These are phyloP conservation scores for Trichodelitschia bisporula DNA, from an alignment of 495 filamentous ascomycete genomes.

Conservation along the genomic window DNA sequence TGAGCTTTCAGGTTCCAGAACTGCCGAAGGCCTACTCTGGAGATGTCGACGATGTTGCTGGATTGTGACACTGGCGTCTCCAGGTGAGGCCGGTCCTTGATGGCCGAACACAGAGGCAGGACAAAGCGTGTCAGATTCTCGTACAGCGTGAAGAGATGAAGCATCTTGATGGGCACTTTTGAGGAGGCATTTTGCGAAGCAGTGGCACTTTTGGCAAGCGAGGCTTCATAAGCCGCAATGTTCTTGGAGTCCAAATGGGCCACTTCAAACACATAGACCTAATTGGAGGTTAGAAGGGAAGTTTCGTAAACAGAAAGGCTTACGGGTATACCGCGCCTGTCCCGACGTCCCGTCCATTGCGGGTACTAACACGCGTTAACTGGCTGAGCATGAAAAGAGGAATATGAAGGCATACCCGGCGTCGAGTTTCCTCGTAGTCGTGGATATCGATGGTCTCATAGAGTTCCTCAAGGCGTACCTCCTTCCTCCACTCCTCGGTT, in stretches of 20 bases:
- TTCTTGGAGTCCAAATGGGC: constrained; percentile 56
- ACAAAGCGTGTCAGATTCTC: constrained; percentile 75
- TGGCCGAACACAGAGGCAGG: constrained; percentile 52
- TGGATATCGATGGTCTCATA: constrained; percentile 33
- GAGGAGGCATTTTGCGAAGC: constrained; percentile 14
- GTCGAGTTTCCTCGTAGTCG: constrained; percentile 53
- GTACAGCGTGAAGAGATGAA: constrained; percentile 69
- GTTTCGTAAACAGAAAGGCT: too few species aligned
- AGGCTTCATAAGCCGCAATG: constrained; percentile 46
- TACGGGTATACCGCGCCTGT: constrained; percentile 68
- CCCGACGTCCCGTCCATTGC: constrained; percentile 75
- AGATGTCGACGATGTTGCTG: constrained; percentile 79
- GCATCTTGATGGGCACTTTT: constrained; percentile 27
- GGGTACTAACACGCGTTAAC: constrained; percentile 36
- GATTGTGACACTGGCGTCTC: constrained; percentile 61
- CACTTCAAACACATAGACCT: constrained; percentile 79
- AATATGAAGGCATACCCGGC: constrained; percentile 30
- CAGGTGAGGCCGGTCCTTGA: constrained; percentile 39
- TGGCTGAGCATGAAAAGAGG: constrained; percentile 1
- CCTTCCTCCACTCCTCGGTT: constrained; percentile 66
- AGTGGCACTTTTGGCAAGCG: constrained; percentile 25
- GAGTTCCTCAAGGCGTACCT: constrained; percentile 28
- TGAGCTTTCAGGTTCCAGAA: constrained; percentile 82
- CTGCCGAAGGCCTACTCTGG: constrained; percentile 59
- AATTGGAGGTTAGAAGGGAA: too few species aligned